A percentile compares a stretch with the other conserved stretches of the same genome.
phyloP scores from a whole-genome alignment of 2,329 filamentous ascomycete species.

The Sodiomyces alkalinus region DNA sequence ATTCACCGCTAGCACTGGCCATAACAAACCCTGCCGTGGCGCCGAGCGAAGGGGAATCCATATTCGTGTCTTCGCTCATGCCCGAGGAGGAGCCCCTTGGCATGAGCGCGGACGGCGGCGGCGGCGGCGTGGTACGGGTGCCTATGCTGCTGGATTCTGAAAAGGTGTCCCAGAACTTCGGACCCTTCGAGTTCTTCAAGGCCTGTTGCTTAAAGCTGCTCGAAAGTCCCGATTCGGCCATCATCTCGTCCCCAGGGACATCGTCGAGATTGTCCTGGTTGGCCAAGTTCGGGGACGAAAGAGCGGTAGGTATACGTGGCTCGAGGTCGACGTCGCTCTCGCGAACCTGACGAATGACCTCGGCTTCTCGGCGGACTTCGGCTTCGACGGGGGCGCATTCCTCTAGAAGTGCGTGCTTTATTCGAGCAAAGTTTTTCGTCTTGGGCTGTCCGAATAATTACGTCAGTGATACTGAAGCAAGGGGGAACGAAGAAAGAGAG shows the following conservation, averaged over 20 bases:
- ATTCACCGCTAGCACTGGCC: slow-evolving; percentile 8
- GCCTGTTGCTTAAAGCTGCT: slow-evolving; percentile 63
- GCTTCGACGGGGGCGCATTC: slow-evolving; percentile 78
- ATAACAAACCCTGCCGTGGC: slow-evolving; percentile 19
- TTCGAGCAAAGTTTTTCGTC: slow-evolving; percentile 88
- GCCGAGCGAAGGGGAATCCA: slow-evolving; percentile 49
- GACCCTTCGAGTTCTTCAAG: slow-evolving; percentile 55
- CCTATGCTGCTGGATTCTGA: slow-evolving; percentile 47
- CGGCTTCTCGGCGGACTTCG: slow-evolving; percentile 79
- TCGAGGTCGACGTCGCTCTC: slow-evolving; percentile 66
- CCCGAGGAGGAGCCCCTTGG: slow-evolving; percentile 43
- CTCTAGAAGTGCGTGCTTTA: slow-evolving; percentile 77
- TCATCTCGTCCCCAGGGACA: slow-evolving; percentile 53
- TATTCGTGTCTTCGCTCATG: slow-evolving; percentile 54
- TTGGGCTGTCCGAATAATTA: slow-evolving; percentile 50
- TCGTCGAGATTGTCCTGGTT: slow-evolving; percentile 52
- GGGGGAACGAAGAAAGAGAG: neutral
- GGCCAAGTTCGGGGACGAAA: slow-evolving; percentile 56
- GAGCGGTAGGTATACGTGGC: slow-evolving; percentile 29
- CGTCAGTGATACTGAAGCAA: neutral
- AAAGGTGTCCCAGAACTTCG: slow-evolving; percentile 64
- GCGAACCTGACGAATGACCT: slow-evolving; percentile 88
- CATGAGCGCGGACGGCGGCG: slow-evolving; percentile 47
- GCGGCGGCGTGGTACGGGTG: slow-evolving; percentile 42
- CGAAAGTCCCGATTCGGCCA: slow-evolving; percentile 41